Evolutionary conservation across 1,284 basidiomycete genomes (phyloP).

Genomic region (Pseudozyma tsukubaensis): DNA sequence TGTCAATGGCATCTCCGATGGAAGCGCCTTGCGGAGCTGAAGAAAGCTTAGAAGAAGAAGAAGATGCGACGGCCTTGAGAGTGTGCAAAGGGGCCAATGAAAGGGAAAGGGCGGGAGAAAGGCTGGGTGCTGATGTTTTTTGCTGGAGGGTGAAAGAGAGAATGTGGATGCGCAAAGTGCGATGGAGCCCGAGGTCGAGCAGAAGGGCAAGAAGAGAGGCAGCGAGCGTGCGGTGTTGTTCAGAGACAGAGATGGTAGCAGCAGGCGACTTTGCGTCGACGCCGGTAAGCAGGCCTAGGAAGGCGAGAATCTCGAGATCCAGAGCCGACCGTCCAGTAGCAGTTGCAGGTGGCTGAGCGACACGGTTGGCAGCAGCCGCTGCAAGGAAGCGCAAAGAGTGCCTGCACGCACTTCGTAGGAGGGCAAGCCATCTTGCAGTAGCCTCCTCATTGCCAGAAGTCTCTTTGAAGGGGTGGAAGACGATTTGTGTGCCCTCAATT

Average conservation of each 20-base stretch:
- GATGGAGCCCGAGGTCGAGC: constrained; percentile 33
- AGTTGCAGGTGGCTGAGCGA: not conserved
- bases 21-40: constrained; percentile 8
- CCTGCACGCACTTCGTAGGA: constrained; percentile 34
- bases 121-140: constrained; percentile 25
- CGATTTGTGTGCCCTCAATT: constrained; percentile 14
- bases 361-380: constrained; percentile 9
- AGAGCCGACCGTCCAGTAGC: not conserved
- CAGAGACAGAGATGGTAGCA: constrained; percentile 9
- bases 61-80: constrained; percentile 13
- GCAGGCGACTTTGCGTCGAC: constrained; percentile 19
- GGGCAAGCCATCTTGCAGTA: constrained; percentile 13
- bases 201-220: constrained; percentile 30
- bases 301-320: constrained; percentile 25
- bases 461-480: constrained; percentile 27
- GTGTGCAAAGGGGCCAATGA: constrained; percentile 34
- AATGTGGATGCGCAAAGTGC: constrained; percentile 35
- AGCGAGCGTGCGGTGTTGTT: constrained; percentile 11
- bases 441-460: not conserved
- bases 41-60: not conserved
- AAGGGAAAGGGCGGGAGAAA: constrained; percentile 29
- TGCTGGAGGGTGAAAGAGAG: constrained; percentile 33
- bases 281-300: constrained; percentile 34
- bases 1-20: constrained; percentile 13
- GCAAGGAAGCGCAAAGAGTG: constrained; percentile 32